These are phyloP conservation scores for Scheffersomyces insectosa DNA, from an alignment of 1,139 yeast genomes.

Conservation along the genomic window DNA sequence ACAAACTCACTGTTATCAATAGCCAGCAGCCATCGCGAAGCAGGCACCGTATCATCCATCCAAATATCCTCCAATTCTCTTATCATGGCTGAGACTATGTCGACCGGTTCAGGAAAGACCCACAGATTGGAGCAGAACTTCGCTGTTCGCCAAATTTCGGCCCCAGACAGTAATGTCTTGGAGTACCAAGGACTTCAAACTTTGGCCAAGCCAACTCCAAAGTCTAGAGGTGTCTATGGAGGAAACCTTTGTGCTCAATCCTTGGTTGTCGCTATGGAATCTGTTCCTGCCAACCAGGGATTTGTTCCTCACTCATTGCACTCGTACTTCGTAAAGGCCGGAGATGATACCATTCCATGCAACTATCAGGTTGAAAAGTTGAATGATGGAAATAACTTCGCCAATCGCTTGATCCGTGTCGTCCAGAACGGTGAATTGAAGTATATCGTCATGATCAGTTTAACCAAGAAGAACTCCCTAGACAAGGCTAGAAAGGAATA, in stretches of 20 bases:
- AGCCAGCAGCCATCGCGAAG: too few relatives aligned
- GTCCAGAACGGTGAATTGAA: constrained; percentile 29
- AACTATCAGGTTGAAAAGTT: constrained; percentile 32
- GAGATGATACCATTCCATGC: constrained; percentile 31
- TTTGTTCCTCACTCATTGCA: constrained; percentile 47
- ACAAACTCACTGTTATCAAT: too few relatives aligned
- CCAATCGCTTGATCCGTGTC: constrained; percentile 32
- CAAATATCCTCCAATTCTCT: too few relatives aligned
- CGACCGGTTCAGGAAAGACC: neutral
- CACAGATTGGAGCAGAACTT: constrained; percentile 8
- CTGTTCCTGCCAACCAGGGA: constrained; percentile 23
- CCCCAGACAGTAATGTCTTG: constrained; percentile 11
- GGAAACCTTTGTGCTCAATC: constrained; percentile 46
- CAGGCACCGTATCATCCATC: too few relatives aligned
- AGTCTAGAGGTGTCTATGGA: constrained; percentile 43
- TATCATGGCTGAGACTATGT: neutral
- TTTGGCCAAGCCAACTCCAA: constrained; percentile 31
- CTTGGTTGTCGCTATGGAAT: constrained; percentile 40
- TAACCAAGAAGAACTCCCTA: constrained; percentile 31
- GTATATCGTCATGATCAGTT: constrained; percentile 36
- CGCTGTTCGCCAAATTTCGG: constrained; percentile 10
- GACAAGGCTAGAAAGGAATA: constrained; percentile 13
- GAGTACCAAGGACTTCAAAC: constrained; percentile 33
- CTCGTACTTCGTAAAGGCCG: constrained; percentile 43
- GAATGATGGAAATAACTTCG: constrained; percentile 33